Percentiles rank a stretch among this genome's conserved stretches.
Conservation (phyloP, 2,329 filamentous ascomycete species). For the Periconia digitata region DNA sequence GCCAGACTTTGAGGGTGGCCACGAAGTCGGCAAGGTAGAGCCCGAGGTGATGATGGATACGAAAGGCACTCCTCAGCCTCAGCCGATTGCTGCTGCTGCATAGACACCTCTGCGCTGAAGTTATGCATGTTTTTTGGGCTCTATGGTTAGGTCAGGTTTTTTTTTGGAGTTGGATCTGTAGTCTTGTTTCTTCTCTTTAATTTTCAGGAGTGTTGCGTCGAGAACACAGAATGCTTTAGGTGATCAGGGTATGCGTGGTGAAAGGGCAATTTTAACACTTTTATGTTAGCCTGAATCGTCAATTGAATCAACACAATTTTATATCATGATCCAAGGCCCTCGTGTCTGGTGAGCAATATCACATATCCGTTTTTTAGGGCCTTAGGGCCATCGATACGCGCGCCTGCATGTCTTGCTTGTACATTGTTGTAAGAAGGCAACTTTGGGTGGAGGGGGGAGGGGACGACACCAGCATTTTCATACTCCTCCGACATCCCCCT, state of each 20-base stretch:
- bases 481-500: constrained; percentile 7
- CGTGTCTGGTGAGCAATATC: no score
- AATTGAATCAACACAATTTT: no score
- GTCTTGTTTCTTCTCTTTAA: not conserved
- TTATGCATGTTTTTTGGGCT: constrained; percentile 1
- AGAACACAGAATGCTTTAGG: not conserved
- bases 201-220: not conserved
- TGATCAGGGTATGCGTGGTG: no score
- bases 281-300: no score
- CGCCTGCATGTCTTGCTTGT: no score
- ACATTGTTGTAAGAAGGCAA: no score
- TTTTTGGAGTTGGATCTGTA: constrained; percentile 1
- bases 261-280: no score
- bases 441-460: not conserved
- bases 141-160: not conserved
- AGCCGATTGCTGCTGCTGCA: constrained; percentile 37
- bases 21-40: constrained; percentile 29
- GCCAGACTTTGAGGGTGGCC: constrained; percentile 33
- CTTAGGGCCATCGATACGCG: no score
- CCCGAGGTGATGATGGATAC: constrained; percentile 31
- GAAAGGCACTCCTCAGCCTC: constrained; percentile 32
- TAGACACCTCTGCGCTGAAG: constrained; percentile 6
- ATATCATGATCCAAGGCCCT: no score
- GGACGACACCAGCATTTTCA: no score
- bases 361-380: no score